phyloP scores from a whole-genome alignment of 192 early-diverging fungal genomes.

The Backusella luteola region DNA sequence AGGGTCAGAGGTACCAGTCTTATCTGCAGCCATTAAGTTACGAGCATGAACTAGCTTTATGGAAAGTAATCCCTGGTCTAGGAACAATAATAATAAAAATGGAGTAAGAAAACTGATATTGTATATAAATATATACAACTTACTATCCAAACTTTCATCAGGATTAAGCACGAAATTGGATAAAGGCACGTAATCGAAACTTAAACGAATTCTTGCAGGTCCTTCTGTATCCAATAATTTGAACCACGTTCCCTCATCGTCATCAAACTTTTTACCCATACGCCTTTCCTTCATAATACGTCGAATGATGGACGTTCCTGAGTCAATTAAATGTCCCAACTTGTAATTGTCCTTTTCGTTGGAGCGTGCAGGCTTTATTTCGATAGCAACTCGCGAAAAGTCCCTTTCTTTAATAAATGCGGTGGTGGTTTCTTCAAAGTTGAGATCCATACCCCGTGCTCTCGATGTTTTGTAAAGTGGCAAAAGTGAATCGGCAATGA shows the following conservation, averaged over 20 bases:
- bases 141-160: slow-evolving; percentile 37
- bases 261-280: background rate
- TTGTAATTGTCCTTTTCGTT: slow-evolving; percentile 21
- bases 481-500: slow-evolving; percentile 40
- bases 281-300: slow-evolving; percentile 11
- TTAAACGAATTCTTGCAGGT: slow-evolving; percentile 16
- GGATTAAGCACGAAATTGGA: slow-evolving; percentile 22
- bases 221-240: slow-evolving; percentile 9
- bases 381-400: slow-evolving; percentile 31
- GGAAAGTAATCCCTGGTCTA: slow-evolving; percentile 38
- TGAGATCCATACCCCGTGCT: slow-evolving; percentile 23
- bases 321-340: slow-evolving; percentile 19
- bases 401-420: slow-evolving; percentile 42
- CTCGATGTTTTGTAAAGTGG: slow-evolving; percentile 44
- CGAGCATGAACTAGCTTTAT: slow-evolving; percentile 24
- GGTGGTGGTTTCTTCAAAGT: slow-evolving; percentile 32
- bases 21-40: slow-evolving; percentile 33
- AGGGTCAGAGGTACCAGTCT: slow-evolving; percentile 60
- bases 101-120: background rate
- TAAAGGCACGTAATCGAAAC: slow-evolving; percentile 25
- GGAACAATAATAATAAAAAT: background rate
- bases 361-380: slow-evolving; percentile 10
- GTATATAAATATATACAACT: background rate
- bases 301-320: slow-evolving; percentile 18
- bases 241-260: slow-evolving; percentile 20